Percentiles rank a stretch among this genome's conserved stretches.
Evolutionary conservation across 1,139 yeast species (phyloP).

Genomic region (Eremothecium coryli): DNA sequence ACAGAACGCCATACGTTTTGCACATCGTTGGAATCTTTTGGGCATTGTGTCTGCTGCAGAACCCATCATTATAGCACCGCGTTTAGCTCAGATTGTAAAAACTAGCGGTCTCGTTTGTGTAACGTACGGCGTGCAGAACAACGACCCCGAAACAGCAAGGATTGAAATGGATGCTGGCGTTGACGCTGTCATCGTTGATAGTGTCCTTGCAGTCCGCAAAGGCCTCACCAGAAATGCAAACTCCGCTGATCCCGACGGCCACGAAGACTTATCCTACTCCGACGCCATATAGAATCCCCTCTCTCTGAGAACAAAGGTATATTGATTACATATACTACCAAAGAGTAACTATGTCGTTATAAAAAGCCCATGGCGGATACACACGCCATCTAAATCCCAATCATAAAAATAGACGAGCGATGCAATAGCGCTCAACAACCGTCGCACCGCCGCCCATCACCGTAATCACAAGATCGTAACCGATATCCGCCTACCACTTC

Average conservation of each 20-base stretch:
- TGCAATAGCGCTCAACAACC: too few species aligned
- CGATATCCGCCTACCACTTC: constrained; percentile 9
- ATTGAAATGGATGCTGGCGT: constrained; percentile 90
- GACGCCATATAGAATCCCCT: too few species aligned
- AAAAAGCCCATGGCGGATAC: not conserved
- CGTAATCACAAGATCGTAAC: constrained; percentile 9
- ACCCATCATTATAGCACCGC: constrained; percentile 77
- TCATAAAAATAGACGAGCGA: too few species aligned
- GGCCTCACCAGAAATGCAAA: constrained; percentile 41
- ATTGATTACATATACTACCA: too few species aligned
- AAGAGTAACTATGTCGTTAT: constrained; percentile 1
- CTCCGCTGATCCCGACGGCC: not conserved
- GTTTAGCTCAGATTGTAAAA: constrained; percentile 81
- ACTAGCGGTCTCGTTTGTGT: constrained; percentile 89
- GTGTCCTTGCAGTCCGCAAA: constrained; percentile 84
- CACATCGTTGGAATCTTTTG: constrained; percentile 82
- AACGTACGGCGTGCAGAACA: constrained; percentile 80
- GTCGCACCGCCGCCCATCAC: too few species aligned
- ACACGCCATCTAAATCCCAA: too few species aligned
- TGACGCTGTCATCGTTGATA: constrained; percentile 95
- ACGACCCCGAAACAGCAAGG: constrained; percentile 75
- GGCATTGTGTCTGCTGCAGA: constrained; percentile 89
- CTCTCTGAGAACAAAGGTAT: constrained; percentile 1
- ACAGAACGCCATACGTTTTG: constrained; percentile 86
- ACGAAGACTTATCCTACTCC: not conserved